Percentiles rank a stretch among this genome's conserved stretches.
Conservation (phyloP, 139 green algal species). For the Chlorella sp. region DNA sequence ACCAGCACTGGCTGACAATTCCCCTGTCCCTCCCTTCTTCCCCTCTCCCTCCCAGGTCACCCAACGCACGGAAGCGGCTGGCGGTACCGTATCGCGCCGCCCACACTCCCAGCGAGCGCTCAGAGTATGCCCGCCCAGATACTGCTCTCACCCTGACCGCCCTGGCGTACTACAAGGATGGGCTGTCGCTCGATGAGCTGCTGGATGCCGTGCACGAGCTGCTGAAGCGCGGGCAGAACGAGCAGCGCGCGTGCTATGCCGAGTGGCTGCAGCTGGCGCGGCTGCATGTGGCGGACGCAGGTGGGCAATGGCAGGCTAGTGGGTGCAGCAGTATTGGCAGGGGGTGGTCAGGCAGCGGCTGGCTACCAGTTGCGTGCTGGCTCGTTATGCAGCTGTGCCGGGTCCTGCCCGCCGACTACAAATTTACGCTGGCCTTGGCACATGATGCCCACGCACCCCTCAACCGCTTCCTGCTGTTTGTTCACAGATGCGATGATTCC, state of each 20-base stretch:
- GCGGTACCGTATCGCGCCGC: conserved; percentile 61
- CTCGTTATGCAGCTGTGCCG: too few relatives aligned
- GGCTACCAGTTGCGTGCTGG: too few relatives aligned
- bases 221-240: conserved; percentile 47
- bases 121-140: conserved; percentile 68
- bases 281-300: neutral
- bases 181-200: conserved; percentile 40
- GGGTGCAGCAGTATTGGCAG: too few relatives aligned
- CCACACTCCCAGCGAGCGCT: conserved; percentile 54
- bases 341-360: too few relatives aligned
- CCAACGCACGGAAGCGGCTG: conserved; percentile 48
- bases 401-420: too few relatives aligned
- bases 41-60: conserved; percentile 27
- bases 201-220: conserved; percentile 24
- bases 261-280: conserved; percentile 50
- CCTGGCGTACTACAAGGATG: conserved; percentile 62
- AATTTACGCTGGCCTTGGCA: too few relatives aligned
- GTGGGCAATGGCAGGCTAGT: too few relatives aligned
- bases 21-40: too few relatives aligned
- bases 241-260: conserved; percentile 41
- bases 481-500: conserved; percentile 26
- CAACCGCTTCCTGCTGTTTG: neutral
- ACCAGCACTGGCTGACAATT: too few relatives aligned
- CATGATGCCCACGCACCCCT: too few relatives aligned
- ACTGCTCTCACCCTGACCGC: conserved; percentile 56